Percentiles rank a stretch among this genome's conserved stretches.
These are phyloP conservation scores for Neurospora sp. DNA, from an alignment of 495 filamentous ascomycete genomes.

Conservation along the genomic window DNA sequence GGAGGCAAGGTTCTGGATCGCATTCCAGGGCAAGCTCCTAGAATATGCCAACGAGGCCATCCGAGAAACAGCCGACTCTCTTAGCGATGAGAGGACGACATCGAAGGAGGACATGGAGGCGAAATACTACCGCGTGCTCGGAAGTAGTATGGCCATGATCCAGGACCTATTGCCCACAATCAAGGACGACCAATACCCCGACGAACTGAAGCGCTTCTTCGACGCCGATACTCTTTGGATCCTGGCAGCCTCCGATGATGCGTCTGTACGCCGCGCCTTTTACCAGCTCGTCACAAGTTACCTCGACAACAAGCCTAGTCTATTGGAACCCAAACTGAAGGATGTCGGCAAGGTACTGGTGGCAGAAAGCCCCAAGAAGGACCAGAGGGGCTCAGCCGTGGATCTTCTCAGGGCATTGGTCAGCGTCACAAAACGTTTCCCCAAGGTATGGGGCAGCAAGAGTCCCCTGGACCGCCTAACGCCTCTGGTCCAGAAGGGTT, in stretches of 20 bases:
- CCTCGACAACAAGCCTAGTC: constrained; percentile 45
- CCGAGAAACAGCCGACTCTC: constrained; percentile 63
- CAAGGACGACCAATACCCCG: constrained; percentile 41
- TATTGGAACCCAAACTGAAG: constrained; percentile 42
- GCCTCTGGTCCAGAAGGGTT: constrained; percentile 73
- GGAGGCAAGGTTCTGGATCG: constrained; percentile 58
- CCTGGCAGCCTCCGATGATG: constrained; percentile 55
- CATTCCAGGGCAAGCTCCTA: constrained; percentile 63
- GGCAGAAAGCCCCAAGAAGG: constrained; percentile 52
- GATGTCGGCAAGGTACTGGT: constrained; percentile 56
- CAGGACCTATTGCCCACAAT: constrained; percentile 41
- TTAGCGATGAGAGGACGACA: constrained; percentile 80
- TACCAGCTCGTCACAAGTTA: constrained; percentile 56
- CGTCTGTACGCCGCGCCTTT: constrained; percentile 57
- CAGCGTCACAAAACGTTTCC: constrained; percentile 47
- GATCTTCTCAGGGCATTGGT: constrained; percentile 56
- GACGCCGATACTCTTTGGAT: constrained; percentile 59
- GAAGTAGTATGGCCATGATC: constrained; percentile 50
- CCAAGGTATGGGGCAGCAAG: constrained; percentile 61
- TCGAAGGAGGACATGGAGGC: constrained; percentile 73
- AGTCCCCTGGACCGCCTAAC: constrained; percentile 53
- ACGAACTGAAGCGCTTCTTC: constrained; percentile 46
- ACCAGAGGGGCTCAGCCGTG: constrained; percentile 61
- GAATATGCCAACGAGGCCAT: constrained; percentile 72
- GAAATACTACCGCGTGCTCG: constrained; percentile 74